These are phyloP conservation scores for Salvia sclarea DNA, from an alignment of 305 asterid genomes.

Conservation along the genomic window DNA sequence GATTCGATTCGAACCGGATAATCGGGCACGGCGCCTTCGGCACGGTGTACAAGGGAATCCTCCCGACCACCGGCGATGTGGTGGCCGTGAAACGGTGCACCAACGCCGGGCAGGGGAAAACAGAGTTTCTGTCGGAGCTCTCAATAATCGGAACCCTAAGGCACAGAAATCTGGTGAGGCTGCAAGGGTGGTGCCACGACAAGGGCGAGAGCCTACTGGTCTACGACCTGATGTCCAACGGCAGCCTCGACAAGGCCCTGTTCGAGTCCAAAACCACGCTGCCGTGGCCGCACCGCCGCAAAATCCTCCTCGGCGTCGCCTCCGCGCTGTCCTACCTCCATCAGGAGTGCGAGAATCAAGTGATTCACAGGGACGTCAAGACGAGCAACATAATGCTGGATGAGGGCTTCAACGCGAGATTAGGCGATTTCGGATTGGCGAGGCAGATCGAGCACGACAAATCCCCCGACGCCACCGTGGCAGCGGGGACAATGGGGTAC, in stretches of 20 bases:
- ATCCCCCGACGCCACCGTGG: constrained; percentile 35
- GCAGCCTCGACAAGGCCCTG: constrained; percentile 35
- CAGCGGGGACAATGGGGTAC: constrained; percentile 38
- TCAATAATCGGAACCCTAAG: constrained; percentile 74
- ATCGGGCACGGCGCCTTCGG: constrained; percentile 88
- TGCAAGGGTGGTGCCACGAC: constrained; percentile 92
- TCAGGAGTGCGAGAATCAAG: constrained; percentile 34
- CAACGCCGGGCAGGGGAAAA: constrained; percentile 29
- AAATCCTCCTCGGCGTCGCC: constrained; percentile 34
- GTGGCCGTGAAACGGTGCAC: constrained; percentile 34
- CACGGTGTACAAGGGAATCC: constrained; percentile 42
- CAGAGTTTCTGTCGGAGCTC: constrained; percentile 34
- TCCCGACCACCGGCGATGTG: constrained; percentile 17
- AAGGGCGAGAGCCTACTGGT: constrained; percentile 75
- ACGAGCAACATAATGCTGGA: constrained; percentile 36
- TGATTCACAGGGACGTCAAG: constrained; percentile 34
- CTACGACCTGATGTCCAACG: constrained; percentile 41
- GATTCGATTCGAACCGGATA: constrained; percentile 52
- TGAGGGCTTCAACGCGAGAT: constrained; percentile 32
- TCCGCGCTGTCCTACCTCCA: constrained; percentile 33
- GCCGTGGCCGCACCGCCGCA: constrained; percentile 26
- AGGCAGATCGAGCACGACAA: constrained; percentile 31
- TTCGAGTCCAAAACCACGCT: constrained; percentile 26
- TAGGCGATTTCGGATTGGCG: constrained; percentile 37
- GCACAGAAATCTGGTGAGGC: constrained; percentile 76